phyloP scores from a whole-genome alignment of 169 alveolate genomes.

The Eimeria tenella region DNA sequence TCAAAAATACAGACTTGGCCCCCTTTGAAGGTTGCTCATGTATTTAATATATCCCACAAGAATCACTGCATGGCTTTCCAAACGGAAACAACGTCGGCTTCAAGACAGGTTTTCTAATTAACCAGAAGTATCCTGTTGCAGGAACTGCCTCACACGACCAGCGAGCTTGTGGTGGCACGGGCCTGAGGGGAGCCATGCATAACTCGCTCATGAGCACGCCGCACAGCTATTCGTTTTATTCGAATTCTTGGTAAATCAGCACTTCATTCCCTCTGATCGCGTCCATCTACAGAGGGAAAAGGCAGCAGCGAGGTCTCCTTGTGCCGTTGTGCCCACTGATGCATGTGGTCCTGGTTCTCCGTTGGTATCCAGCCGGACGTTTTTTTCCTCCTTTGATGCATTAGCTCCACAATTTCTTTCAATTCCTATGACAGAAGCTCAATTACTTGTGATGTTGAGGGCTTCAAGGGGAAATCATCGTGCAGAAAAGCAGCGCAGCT shows the following conservation, averaged over 20 bases:
- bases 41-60: too few relatives aligned
- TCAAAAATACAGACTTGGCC: not conserved
- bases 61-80: not conserved
- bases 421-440: not conserved
- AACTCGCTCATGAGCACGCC: not conserved
- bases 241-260: not conserved
- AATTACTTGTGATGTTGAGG: not conserved
- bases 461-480: not conserved
- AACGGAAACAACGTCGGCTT: not conserved
- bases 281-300: not conserved
- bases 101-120: not conserved
- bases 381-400: not conserved
- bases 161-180: constrained; percentile 7
- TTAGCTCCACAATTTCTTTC: not conserved
- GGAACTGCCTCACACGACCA: constrained; percentile 46
- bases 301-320: not conserved
- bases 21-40: not conserved
- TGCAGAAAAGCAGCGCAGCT: constrained; percentile 20
- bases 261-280: not conserved
- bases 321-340: not conserved
- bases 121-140: not conserved
- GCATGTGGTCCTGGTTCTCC: constrained; percentile 44
- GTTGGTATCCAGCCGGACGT: not conserved
- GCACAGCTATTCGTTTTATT: not conserved
- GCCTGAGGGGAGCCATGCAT: constrained; percentile 27